phyloP scores from a whole-genome alignment of 78 protist species.

The Dictyostelium intermedium region DNA sequence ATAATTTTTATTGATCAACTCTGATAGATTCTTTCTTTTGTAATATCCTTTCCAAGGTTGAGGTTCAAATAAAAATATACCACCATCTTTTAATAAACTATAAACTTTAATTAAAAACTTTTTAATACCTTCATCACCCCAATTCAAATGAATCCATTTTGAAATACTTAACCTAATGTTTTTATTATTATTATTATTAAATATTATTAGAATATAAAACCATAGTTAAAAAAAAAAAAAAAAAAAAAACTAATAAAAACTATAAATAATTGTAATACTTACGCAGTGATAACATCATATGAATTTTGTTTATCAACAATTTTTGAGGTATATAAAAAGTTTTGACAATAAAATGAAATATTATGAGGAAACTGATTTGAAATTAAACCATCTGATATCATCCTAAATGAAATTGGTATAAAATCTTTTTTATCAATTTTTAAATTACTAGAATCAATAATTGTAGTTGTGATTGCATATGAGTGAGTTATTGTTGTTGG shows the following conservation, averaged over 20 bases:
- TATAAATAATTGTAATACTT: neutral
- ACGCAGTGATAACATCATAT: conserved; percentile 58
- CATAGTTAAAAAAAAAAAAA: too few relatives aligned
- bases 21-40: conserved; percentile 18
- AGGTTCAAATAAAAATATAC: conserved; percentile 88
- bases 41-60: conserved; percentile 76
- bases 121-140: conserved; percentile 87
- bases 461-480: conserved; percentile 9
- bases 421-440: neutral
- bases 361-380: conserved; percentile 16
- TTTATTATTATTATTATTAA: neutral
- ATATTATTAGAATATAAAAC: too few relatives aligned
- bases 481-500: conserved; percentile 1
- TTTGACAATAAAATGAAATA: conserved; percentile 51
- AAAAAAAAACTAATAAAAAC: neutral
- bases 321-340: conserved; percentile 1
- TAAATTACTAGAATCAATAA: neutral
- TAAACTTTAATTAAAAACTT: conserved; percentile 74
- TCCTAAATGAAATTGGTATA: conserved; percentile 36
- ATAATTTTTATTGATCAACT: conserved; percentile 9
- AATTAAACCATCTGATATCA: neutral
- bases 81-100: conserved; percentile 77
- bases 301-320: neutral
- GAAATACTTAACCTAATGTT: conserved; percentile 75
- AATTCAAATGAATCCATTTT: conserved; percentile 91